These are phyloP conservation scores for Arthroderma uncinatum DNA, from an alignment of 2,329 filamentous ascomycete species.

Conservation along the genomic window DNA sequence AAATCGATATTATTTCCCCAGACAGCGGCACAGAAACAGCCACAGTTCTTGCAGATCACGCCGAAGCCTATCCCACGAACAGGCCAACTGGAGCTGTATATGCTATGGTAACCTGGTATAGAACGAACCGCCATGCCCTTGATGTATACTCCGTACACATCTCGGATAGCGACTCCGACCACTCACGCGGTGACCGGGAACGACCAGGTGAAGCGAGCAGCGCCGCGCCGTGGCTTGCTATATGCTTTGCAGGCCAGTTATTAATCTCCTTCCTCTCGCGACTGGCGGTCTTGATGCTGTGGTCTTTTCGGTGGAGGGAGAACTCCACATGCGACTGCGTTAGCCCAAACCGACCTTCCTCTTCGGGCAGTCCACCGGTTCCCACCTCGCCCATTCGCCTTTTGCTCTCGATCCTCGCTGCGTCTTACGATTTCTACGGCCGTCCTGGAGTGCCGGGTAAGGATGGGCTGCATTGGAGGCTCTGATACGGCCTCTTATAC, in stretches of 20 bases:
- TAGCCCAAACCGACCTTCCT: conserved; percentile 1
- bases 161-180: background rate
- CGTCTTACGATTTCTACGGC: background rate
- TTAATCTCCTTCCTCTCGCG: conserved; percentile 4
- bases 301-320: background rate
- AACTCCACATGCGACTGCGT: background rate
- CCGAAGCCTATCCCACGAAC: background rate
- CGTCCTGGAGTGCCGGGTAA: background rate
- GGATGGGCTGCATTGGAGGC: background rate
- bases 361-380: conserved; percentile 3
- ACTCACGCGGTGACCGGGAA: background rate
- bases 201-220: background rate
- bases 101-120: too few relatives aligned
- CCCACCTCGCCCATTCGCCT: conserved; percentile 2
- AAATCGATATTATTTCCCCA: conserved; percentile 2
- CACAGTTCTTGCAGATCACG: background rate
- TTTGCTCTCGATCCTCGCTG: background rate
- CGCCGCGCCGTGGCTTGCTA: background rate
- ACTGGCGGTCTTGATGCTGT: background rate
- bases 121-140: too few relatives aligned
- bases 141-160: too few relatives aligned
- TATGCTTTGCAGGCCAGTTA: background rate
- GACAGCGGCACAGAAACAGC: background rate
- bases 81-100: background rate
- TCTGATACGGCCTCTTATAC: background rate